Base-by-base conservation (phyloP, 192 early-diverging fungal genomes). In the Rhizoclosmatium globosum region DNA sequence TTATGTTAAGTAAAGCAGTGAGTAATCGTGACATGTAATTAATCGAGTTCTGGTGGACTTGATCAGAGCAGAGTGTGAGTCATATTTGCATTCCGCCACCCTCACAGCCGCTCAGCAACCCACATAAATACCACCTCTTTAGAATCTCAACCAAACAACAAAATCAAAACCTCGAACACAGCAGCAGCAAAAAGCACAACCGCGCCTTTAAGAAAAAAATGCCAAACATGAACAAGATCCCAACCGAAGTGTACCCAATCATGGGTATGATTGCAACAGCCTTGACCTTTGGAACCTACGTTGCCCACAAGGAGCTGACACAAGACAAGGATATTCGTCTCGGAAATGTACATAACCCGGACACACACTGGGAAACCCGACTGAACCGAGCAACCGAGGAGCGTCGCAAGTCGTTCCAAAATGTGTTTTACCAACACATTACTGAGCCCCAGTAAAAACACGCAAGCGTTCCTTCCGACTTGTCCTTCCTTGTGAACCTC, bases 271-370 rank as follows among this genome's bases (percentile, higher is more conserved):
- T 72, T 23, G 70, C 23, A 2, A 41, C n/a, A 1, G 70, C 70
- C 56, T 42, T 72, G 9, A 43, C 48, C 47, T 72, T 57, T 57
- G 70, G 70, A 11, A 39, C 70, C 13, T 72, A 72, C 70, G 70
- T 57, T 6, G 50, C 70, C 6, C 53, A 72, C 47, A 72, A 72
- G 2, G n/a, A 72, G 17, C 21, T 72, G 21, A 31, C 56, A 15
- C 15, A 17, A 19, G 70, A 57, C 19, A 11, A 50, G 42, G 70
- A 72, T n/a, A 17, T 72, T 7, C 47, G 70, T 19, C 70, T 72
- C 56, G 70, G 70, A 9, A 38, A 17, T 2, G 48, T 47, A 19
- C 48, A 19, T 15, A 57, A 57, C 41, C 17, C 50, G 11, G 13
- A 17, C 4, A n/a, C 50, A 47, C 48, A 72, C 41, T 72, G 70